Evolutionary conservation across 805 yeast species (phyloP).

Genomic region (Ogataea degrootiae): DNA sequence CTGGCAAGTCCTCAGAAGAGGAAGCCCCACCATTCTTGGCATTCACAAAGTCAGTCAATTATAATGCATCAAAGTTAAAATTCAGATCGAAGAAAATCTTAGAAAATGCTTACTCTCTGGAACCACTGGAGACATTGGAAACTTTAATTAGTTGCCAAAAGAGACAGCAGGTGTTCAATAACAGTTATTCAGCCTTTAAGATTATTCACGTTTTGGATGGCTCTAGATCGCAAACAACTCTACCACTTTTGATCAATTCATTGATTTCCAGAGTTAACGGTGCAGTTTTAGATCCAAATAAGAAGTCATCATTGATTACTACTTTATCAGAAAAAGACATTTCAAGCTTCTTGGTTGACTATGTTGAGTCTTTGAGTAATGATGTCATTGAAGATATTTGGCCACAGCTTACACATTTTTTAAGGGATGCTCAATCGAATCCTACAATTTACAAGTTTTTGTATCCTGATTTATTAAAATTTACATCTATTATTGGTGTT

Average conservation of each 20-base stretch:
- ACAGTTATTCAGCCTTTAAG: conserved; percentile 41
- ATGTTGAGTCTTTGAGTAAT: conserved; percentile 61
- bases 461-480: conserved; percentile 48
- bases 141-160: conserved; percentile 42
- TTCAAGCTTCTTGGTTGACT: conserved; percentile 51
- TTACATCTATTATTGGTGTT: conserved; percentile 46
- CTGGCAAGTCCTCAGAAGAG: conserved; percentile 6
- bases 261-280: conserved; percentile 43
- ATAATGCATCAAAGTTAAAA: conserved; percentile 56
- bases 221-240: conserved; percentile 68
- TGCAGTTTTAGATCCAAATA: conserved; percentile 19
- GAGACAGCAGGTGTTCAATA: conserved; percentile 14
- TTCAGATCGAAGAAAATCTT: conserved; percentile 62
- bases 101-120: conserved; percentile 60
- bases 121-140: conserved; percentile 70
- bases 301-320: conserved; percentile 43
- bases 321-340: conserved; percentile 42
- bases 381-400: conserved; percentile 82
- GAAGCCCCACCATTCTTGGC: conserved; percentile 19
- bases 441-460: conserved; percentile 42
- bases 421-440: conserved; percentile 53
- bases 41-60: conserved; percentile 34
- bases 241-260: conserved; percentile 62
- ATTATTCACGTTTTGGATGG: conserved; percentile 79
- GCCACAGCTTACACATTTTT: conserved; percentile 49